These are phyloP conservation scores for Dacryopinax spathularia DNA, from an alignment of 768 basidiomycete species.

Conservation along the genomic window DNA sequence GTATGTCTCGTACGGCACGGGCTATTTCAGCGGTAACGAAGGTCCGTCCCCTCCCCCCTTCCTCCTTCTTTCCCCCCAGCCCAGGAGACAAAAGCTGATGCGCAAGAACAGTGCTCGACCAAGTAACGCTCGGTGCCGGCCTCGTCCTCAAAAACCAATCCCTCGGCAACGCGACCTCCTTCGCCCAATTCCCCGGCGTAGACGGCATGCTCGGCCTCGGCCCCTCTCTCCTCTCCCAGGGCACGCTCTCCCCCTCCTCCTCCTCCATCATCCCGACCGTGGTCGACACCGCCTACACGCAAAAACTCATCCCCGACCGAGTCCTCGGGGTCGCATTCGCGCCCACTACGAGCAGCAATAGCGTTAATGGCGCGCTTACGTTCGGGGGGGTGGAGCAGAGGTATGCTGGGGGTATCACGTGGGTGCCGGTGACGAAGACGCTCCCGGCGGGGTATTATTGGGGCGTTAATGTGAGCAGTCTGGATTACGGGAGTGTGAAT, in stretches of 20 bases:
- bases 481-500: background rate
- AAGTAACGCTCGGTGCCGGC: background rate
- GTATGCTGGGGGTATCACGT: background rate
- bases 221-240: background rate
- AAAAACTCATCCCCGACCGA: conserved; percentile 28
- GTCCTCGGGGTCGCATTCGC: conserved; percentile 35
- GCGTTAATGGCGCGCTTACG: conserved; percentile 39
- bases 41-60: background rate
- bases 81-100: no score
- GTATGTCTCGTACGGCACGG: background rate
- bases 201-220: background rate
- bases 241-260: background rate
- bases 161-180: background rate
- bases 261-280: conserved; percentile 16
- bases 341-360: conserved; percentile 27
- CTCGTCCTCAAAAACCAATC: background rate
- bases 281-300: conserved; percentile 17
- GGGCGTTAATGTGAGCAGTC: background rate
- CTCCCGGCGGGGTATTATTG: background rate
- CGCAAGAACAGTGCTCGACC: background rate
- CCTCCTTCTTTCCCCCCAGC: background rate
- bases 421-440: background rate
- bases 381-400: conserved; percentile 28
- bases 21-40: background rate
- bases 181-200: background rate